Conservation (phyloP, 139 green algal genomes). For the Ettlia oleoabundans region DNA sequence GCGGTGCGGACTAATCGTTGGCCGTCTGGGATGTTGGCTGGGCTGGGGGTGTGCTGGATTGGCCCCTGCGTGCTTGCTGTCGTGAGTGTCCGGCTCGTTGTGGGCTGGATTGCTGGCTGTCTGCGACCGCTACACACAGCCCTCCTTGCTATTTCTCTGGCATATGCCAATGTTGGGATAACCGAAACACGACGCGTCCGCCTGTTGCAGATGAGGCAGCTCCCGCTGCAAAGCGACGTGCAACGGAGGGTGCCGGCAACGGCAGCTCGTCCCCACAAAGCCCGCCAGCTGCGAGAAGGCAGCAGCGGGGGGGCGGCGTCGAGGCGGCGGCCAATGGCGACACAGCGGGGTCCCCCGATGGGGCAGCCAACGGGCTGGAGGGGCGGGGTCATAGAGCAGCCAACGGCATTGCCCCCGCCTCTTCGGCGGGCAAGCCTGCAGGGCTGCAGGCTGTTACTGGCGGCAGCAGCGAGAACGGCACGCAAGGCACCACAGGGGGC, state of each 20-base stretch:
- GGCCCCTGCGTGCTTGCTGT: not conserved
- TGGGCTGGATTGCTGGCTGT: not conserved
- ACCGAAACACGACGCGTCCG: too few relatives aligned
- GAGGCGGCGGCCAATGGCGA: not conserved
- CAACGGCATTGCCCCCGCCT: not conserved
- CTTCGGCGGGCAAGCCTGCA: too few relatives aligned
- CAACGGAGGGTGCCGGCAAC: not conserved
- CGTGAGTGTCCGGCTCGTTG: not conserved
- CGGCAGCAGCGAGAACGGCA: slow-evolving; percentile 11
- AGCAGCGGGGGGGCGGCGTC: not conserved
- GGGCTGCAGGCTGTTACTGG: not conserved
- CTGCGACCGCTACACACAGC: not conserved
- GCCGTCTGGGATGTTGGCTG: too few relatives aligned
- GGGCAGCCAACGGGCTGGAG: too few relatives aligned
- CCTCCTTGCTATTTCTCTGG: too few relatives aligned
- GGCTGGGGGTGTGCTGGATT: too few relatives aligned
- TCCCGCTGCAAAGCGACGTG: slow-evolving; percentile 11
- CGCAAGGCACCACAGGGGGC: not conserved
- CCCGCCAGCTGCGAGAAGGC: not conserved
- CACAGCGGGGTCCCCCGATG: too few relatives aligned
- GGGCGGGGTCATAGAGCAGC: not conserved
- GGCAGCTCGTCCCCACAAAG: slow-evolving; percentile 12
- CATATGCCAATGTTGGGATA: too few relatives aligned
- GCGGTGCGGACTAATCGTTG: not conserved
- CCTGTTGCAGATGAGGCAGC: not conserved